Conservation (phyloP, 2,329 filamentous ascomycete genomes). For the Orbilia ellipsospora region DNA sequence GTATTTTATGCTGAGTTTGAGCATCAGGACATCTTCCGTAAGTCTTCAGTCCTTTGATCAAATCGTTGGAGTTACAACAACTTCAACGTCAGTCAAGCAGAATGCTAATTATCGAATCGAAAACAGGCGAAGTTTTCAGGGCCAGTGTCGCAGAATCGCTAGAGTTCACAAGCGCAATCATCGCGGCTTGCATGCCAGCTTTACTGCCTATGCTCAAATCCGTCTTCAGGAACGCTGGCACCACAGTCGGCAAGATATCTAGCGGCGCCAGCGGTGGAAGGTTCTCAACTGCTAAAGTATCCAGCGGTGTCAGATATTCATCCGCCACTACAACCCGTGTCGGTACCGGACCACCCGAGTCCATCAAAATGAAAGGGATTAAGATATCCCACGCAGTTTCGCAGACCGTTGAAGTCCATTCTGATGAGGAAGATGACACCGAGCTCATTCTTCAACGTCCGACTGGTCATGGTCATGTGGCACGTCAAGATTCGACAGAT, state of each 20-base stretch:
- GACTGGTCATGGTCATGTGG: not conserved
- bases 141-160: constrained; percentile 15
- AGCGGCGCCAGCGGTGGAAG: not conserved
- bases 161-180: constrained; percentile 34
- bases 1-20: constrained; percentile 20
- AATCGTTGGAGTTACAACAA: not conserved
- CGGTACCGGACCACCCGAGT: constrained; percentile 7
- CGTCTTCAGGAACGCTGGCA: constrained; percentile 14
- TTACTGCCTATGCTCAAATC: constrained; percentile 30
- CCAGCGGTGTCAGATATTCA: constrained; percentile 2
- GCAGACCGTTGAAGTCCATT: constrained; percentile 27
- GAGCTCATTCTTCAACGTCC: constrained; percentile 25
- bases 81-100: no score
- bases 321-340: constrained; percentile 12
- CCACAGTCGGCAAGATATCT: constrained; percentile 21
- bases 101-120: not conserved
- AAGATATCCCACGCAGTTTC: constrained; percentile 24
- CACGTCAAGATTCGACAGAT: no score
- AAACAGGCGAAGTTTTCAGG: constrained; percentile 24
- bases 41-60: not conserved
- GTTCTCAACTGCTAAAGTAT: not conserved
- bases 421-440: constrained; percentile 26
- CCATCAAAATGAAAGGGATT: constrained; percentile 35
- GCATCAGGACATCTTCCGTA: constrained; percentile 22
- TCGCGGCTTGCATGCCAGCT: constrained; percentile 28